Percentiles rank a stretch among this genome's conserved stretches.
These are phyloP conservation scores for Aspergillus flavus DNA, from an alignment of 2,329 filamentous ascomycete genomes.

Conservation along the genomic window DNA sequence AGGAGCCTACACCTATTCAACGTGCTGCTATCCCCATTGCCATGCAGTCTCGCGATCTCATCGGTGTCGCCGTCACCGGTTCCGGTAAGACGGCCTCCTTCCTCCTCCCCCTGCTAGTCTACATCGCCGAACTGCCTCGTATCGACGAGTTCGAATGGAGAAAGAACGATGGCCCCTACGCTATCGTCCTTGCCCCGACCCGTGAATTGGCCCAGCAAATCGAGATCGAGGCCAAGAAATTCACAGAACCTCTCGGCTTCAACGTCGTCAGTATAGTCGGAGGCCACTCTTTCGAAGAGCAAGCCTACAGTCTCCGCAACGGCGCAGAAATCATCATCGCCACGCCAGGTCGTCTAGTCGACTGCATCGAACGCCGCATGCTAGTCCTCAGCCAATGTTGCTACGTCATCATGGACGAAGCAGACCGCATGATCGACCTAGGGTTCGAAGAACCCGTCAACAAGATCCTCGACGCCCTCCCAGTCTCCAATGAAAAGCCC, in stretches of 20 bases:
- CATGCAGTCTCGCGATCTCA: conserved; percentile 88
- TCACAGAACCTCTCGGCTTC: conserved; percentile 86
- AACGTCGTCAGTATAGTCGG: conserved; percentile 97
- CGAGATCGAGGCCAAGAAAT: conserved; percentile 89
- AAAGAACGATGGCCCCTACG: conserved; percentile 93
- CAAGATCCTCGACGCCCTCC: conserved; percentile 93
- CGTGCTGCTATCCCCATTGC: conserved; percentile 95
- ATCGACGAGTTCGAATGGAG: conserved; percentile 79
- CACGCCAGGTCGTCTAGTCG: conserved; percentile 94
- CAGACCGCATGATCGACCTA: conserved; percentile 97
- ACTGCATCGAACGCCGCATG: conserved; percentile 92
- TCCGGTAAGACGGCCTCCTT: conserved; percentile 98
- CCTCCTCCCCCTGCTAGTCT: conserved; percentile 85
- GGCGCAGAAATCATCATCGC: conserved; percentile 97
- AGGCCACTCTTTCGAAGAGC: conserved; percentile 92
- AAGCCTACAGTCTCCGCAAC: conserved; percentile 84
- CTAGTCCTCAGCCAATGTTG: conserved; percentile 94
- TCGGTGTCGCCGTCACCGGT: conserved; percentile 95
- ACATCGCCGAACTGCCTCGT: conserved; percentile 87
- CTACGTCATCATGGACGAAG: conserved; percentile 99
- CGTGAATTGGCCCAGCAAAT: conserved; percentile 98
- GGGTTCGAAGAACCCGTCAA: conserved; percentile 98
- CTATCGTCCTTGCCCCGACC: conserved; percentile 94
- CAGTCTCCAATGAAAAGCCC: conserved; percentile 91
- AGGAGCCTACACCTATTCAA: conserved; percentile 88